Base-by-base conservation (phyloP, 495 filamentous ascomycete species). In the Penicillium psychrofluorescens region DNA sequence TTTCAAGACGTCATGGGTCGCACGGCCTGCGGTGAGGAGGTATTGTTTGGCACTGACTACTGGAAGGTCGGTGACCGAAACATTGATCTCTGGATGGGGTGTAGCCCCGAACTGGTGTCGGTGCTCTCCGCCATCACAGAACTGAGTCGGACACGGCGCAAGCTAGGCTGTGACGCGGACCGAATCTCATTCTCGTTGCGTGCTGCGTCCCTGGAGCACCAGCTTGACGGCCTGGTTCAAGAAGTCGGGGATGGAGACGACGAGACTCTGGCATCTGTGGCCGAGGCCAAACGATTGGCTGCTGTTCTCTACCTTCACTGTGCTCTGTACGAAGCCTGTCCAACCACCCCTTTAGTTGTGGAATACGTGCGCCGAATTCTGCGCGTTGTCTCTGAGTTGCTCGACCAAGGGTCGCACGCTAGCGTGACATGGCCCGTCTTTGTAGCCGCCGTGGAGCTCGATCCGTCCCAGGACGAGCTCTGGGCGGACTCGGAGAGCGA, bases 1-100 rank as follows among this genome's bases (percentile, higher is more conserved):
- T 72, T 72, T 36, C 68, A 72, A 39, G 68, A 72, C 56, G 63
- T 72, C 38, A 72, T 72, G 62, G 67, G 68, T 14, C 64, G 68
- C 14, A 72, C 68, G 11, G 68, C 68, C 8, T 72, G 68, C 48
- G 68, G 60, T 4, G 59, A 71, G 34, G 62, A 62, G 35, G 56
- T 61, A 0, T 37, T 64, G 9, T 71, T 72, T 42, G 67, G 64
- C 4, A 62, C 46, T 29, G 68, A 71, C 40, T 68, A 72, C 36
- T 72, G 68, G 68, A 54, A 54, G 12, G 58, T 65, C 8, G 54
- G 62, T 22, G 60, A 65, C 27, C 58, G 50, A 27, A 53, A 42
- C 7, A 62, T 72, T 33, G 67, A 71, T 43, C 44, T 59, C 7
- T 72, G 68, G 68, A 72, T 72, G 68, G 67, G 67, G 0, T 72